Evolutionary conservation across 345 rosid genomes (phyloP).

Genomic region (Eucalyptus caleyi): DNA sequence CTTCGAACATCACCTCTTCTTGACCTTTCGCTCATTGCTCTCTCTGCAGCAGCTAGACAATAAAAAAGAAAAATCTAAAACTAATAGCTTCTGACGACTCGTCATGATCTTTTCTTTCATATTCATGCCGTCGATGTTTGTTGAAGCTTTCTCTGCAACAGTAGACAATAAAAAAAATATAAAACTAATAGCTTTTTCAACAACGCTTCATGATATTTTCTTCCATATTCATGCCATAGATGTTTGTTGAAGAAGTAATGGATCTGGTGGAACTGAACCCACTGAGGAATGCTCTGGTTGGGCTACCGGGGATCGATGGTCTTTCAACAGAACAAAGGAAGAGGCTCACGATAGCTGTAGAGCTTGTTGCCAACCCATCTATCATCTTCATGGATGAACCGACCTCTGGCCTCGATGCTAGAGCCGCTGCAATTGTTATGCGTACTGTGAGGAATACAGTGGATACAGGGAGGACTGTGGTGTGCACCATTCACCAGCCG

Average conservation of each 20-base stretch:
- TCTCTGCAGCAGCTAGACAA: neutral
- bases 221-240: constrained; percentile 11
- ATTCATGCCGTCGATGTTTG: constrained; percentile 44
- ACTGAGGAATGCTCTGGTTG: constrained; percentile 63
- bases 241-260: constrained; percentile 92
- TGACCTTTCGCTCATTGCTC: neutral
- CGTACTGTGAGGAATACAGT: constrained; percentile 89
- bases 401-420: constrained; percentile 90
- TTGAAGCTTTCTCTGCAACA: constrained; percentile 19
- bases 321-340: constrained; percentile 91
- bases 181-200: neutral
- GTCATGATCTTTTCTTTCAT: neutral
- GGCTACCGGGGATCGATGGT: constrained; percentile 81
- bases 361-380: constrained; percentile 87
- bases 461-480: constrained; percentile 94
- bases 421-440: constrained; percentile 97
- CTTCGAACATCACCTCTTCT: neutral
- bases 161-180: neutral
- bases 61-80: neutral
- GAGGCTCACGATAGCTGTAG: constrained; percentile 92
- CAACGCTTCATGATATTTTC: neutral
- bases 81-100: neutral
- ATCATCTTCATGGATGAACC: constrained; percentile 97
- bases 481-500: constrained; percentile 96
- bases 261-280: constrained; percentile 82